Percentiles rank a stretch among this genome's conserved stretches.
Evolutionary conservation across 2,329 filamentous ascomycete genomes (phyloP).

Genomic region (Microcera coccophila): DNA sequence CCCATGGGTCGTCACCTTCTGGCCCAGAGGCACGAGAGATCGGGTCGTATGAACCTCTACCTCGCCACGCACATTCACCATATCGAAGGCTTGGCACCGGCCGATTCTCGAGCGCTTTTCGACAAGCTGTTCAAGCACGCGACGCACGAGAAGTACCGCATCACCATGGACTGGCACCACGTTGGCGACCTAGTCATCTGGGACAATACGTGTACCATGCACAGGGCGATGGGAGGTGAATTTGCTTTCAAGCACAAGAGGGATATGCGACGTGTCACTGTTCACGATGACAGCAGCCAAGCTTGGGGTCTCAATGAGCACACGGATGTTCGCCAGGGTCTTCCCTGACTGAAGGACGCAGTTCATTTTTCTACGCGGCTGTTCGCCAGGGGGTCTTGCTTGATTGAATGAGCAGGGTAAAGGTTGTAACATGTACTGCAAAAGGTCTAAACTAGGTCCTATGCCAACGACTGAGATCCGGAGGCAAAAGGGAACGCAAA

Average conservation of each 20-base stretch:
- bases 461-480: too few relatives aligned
- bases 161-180: conserved; percentile 46
- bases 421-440: too few relatives aligned
- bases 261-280: conserved; percentile 55
- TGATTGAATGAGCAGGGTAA: too few relatives aligned
- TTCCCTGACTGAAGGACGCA: not conserved
- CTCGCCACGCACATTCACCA: conserved; percentile 52
- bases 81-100: conserved; percentile 40
- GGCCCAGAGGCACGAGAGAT: conserved; percentile 49
- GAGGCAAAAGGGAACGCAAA: too few relatives aligned
- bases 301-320: conserved; percentile 38
- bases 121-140: conserved; percentile 44
- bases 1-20: conserved; percentile 45
- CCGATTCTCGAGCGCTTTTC: conserved; percentile 36
- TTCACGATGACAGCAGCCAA: conserved; percentile 42
- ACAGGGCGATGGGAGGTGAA: conserved; percentile 46
- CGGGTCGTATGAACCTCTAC: conserved; percentile 50
- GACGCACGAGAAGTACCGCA: conserved; percentile 44
- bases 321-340: conserved; percentile 1
- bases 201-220: conserved; percentile 57
- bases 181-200: conserved; percentile 52
- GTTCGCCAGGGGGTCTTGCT: too few relatives aligned
- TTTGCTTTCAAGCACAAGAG: conserved; percentile 47
- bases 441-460: too few relatives aligned
- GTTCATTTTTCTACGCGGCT: not conserved